Conservation (phyloP, 2,329 filamentous ascomycete species). For the Calonectria hongkongensis region DNA sequence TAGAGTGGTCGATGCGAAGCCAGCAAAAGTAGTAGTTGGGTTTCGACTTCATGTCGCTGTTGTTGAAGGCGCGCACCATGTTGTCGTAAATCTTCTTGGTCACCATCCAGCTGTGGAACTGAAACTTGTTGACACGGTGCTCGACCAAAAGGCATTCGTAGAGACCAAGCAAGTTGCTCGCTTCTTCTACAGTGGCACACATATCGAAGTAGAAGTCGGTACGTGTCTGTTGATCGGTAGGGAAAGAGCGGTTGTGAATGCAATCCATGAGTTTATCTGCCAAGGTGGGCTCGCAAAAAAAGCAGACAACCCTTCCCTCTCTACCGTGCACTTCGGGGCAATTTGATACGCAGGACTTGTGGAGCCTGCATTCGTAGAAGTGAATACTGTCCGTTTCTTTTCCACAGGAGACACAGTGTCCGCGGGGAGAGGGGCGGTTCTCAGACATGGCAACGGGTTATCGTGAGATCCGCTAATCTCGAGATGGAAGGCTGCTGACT, state of each 20-base stretch:
- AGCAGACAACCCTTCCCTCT: background rate
- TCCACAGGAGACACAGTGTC: background rate
- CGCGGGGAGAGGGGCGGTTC: background rate
- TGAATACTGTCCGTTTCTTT: background rate
- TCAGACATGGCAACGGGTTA: too few species aligned
- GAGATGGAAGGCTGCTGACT: too few species aligned
- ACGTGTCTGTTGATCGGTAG: background rate
- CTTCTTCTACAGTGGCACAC: background rate
- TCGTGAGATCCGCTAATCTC: too few species aligned
- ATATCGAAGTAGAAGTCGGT: slow-evolving; percentile 1
- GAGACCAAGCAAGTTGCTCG: background rate
- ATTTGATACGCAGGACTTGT: background rate
- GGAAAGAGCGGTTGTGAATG: background rate
- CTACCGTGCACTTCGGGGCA: background rate
- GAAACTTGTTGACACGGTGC: background rate
- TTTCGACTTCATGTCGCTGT: too few species aligned
- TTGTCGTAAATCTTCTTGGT: too few species aligned
- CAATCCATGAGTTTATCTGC: background rate
- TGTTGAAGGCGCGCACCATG: too few species aligned
- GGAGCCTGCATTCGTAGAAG: background rate
- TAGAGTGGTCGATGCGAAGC: too few species aligned
- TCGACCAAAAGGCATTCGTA: background rate
- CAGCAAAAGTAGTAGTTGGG: too few species aligned
- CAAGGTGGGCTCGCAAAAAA: background rate
- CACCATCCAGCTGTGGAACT: background rate